Conservation (phyloP, 352 stramenopile species). For the Pythium scleroteichum region DNA sequence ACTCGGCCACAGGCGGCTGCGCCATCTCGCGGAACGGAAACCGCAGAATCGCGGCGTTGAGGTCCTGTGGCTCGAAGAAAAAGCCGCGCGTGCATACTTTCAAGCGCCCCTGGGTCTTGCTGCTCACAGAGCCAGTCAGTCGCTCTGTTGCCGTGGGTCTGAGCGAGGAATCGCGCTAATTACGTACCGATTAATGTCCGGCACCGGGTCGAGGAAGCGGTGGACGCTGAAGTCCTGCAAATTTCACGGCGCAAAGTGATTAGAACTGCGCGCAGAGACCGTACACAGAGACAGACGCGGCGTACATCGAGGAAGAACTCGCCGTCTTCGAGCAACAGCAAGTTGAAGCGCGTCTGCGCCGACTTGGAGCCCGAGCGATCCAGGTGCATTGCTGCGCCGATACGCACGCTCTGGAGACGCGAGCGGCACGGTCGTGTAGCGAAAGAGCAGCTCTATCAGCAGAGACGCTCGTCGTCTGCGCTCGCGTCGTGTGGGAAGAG, state of each 20-base stretch:
- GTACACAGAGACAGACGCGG: background rate
- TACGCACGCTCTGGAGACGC: background rate
- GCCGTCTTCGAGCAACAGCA: constrained; percentile 92
- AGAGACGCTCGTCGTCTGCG: background rate
- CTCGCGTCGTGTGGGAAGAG: background rate
- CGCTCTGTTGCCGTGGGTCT: no score
- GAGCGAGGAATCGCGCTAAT: no score
- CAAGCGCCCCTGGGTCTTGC: constrained; percentile 75
- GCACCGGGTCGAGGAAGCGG: constrained; percentile 64
- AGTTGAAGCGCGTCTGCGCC: constrained; percentile 87
- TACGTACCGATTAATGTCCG: constrained; percentile 50
- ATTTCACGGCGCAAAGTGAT: background rate
- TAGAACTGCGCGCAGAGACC: background rate
- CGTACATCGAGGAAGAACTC: constrained; percentile 94
- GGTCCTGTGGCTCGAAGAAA: constrained; percentile 92
- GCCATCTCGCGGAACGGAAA: constrained; percentile 89
- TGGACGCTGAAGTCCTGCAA: constrained; percentile 83
- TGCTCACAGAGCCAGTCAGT: constrained; percentile 14
- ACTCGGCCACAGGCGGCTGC: constrained; percentile 53
- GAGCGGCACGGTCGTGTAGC: constrained; percentile 4
- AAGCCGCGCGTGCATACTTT: constrained; percentile 91
- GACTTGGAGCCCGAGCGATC: constrained; percentile 33
- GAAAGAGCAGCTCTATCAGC: background rate
- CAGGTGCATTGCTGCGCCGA: constrained; percentile 13
- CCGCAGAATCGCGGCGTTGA: constrained; percentile 74